phyloP scores from a whole-genome alignment of 371 early-diverging fungal species.

The Actinomortierella ambigua region DNA sequence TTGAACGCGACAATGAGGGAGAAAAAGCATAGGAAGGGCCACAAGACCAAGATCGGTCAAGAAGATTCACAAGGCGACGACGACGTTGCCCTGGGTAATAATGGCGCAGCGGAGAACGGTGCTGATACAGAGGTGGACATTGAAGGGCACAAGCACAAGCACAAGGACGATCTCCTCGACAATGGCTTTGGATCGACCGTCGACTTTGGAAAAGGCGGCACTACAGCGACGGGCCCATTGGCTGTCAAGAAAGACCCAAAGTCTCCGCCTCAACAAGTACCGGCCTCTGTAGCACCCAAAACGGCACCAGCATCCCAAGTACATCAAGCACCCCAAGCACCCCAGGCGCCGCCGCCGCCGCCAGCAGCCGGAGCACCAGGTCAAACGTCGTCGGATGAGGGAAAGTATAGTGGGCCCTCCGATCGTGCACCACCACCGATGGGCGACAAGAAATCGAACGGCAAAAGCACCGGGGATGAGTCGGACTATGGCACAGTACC shows the following conservation, averaged over 20 bases:
- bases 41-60: constrained; percentile 6
- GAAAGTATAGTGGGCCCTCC: too few relatives aligned
- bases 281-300: background rate
- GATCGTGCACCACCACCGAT: too few relatives aligned
- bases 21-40: constrained; percentile 3
- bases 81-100: background rate
- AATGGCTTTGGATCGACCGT: background rate
- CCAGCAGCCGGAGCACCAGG: constrained; percentile 1
- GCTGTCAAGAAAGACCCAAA: constrained; percentile 1
- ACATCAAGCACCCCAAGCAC: background rate
- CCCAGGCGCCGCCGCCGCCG: background rate
- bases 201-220: background rate
- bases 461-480: background rate
- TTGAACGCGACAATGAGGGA: too few relatives aligned
- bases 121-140: background rate
- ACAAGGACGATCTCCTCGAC: background rate
- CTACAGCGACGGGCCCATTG: background rate
- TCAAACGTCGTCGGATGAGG: too few relatives aligned
- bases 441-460: too few relatives aligned
- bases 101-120: background rate
- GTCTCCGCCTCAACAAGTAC: background rate
- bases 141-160: background rate
- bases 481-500: constrained; percentile 29
- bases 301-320: constrained; percentile 2
- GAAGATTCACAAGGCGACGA: background rate